These are phyloP conservation scores for Lipomyces anomalus DNA, from an alignment of 805 yeast species.

Conservation along the genomic window DNA sequence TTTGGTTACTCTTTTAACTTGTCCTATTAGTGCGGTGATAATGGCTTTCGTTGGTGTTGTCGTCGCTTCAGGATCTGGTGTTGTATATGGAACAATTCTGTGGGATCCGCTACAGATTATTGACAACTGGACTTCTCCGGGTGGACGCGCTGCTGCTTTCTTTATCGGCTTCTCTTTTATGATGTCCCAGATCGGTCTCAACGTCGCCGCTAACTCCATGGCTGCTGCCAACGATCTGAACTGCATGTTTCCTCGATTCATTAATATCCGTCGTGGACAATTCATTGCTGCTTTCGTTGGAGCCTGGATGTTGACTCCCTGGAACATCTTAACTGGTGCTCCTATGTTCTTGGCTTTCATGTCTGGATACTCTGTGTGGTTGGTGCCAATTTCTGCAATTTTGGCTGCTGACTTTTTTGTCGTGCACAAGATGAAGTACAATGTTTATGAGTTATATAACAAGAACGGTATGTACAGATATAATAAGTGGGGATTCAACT, in stretches of 20 bases:
- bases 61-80: slow-evolving; percentile 71
- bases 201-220: slow-evolving; percentile 30
- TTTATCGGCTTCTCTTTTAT: slow-evolving; percentile 36
- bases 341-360: no score
- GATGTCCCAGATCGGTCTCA: slow-evolving; percentile 31
- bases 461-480: slow-evolving; percentile 39
- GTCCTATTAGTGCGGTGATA: slow-evolving; percentile 72
- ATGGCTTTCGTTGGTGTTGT: slow-evolving; percentile 82
- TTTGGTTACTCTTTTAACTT: slow-evolving; percentile 52
- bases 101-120: slow-evolving; percentile 86
- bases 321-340: no score
- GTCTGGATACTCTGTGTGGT: slow-evolving; percentile 71
- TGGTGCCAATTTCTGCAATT: no score
- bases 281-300: slow-evolving; percentile 67
- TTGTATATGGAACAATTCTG: slow-evolving; percentile 59
- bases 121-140: slow-evolving; percentile 29
- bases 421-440: slow-evolving; percentile 27
- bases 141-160: slow-evolving; percentile 38
- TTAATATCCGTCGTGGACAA: slow-evolving; percentile 69
- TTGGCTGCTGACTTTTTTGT: slow-evolving; percentile 38
- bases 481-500: no score
- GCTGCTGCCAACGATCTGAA: slow-evolving; percentile 4
- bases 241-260: slow-evolving; percentile 38
- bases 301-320: slow-evolving; percentile 68
- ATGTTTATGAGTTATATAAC: slow-evolving; percentile 18